Percentiles rank a stretch among this genome's conserved stretches.
These are phyloP conservation scores for Arthrobotrys entomopaga DNA, from an alignment of 2,329 filamentous ascomycete species.

Conservation along the genomic window DNA sequence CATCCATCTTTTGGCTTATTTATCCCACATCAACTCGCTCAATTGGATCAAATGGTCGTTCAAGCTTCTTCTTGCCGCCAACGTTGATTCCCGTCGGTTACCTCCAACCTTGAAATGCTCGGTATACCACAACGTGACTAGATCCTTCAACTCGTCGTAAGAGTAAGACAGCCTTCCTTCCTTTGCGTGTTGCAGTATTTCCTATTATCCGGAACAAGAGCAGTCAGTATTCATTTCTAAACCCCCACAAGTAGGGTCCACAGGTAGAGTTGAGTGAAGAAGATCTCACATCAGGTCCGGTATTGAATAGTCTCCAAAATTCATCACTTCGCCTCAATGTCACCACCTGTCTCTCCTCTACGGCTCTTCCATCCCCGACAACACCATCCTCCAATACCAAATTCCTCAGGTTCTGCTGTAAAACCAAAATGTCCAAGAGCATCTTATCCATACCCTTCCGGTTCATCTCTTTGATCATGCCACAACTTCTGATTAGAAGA, in stretches of 20 bases:
- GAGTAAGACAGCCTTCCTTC: constrained; percentile 64
- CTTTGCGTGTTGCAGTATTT: constrained; percentile 58
- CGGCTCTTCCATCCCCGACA: constrained; percentile 57
- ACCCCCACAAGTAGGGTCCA: too few species aligned
- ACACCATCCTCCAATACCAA: constrained; percentile 73
- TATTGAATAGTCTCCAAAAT: constrained; percentile 46
- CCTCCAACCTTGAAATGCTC: constrained; percentile 67
- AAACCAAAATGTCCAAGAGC: constrained; percentile 90
- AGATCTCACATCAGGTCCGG: constrained; percentile 41
- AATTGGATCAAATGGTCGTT: constrained; percentile 76
- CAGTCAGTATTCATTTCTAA: not conserved
- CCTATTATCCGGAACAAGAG: constrained; percentile 21
- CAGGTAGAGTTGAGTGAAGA: too few species aligned
- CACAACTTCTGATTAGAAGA: constrained; percentile 78
- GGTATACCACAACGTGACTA: constrained; percentile 75
- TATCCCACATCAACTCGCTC: constrained; percentile 78
- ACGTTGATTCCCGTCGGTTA: constrained; percentile 75
- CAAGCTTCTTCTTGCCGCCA: constrained; percentile 74
- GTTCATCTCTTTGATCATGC: constrained; percentile 83
- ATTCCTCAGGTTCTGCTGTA: constrained; percentile 97
- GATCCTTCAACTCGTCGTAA: constrained; percentile 74
- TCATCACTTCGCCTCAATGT: constrained; percentile 42
- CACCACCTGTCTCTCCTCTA: constrained; percentile 31
- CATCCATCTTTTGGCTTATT: constrained; percentile 58
- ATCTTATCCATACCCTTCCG: constrained; percentile 82